Conservation (phyloP, 2,329 filamentous ascomycete genomes). For the Lachnellula arida region DNA sequence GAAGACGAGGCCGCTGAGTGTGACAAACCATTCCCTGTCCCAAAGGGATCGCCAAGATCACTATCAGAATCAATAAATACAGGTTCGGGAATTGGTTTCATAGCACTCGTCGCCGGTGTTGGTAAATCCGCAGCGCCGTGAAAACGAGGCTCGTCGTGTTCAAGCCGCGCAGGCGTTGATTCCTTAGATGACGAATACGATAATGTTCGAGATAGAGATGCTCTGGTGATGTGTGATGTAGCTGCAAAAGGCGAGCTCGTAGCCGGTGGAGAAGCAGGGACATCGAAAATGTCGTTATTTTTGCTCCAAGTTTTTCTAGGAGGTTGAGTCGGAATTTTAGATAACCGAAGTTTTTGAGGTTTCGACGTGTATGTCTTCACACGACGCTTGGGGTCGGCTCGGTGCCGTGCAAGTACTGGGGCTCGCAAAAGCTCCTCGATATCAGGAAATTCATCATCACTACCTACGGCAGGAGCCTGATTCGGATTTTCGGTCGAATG, state of each 20-base stretch:
- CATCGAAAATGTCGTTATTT: constrained; percentile 29
- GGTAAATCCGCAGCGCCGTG: constrained; percentile 13
- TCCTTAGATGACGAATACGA: constrained; percentile 18
- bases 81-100: constrained; percentile 14
- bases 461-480: constrained; percentile 3
- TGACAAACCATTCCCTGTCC: constrained; percentile 7
- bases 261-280: constrained; percentile 37
- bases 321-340: constrained; percentile 19
- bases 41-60: constrained; percentile 23
- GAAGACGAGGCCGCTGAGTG: constrained; percentile 19
- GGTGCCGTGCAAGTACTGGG: background rate
- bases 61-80: constrained; percentile 17
- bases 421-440: constrained; percentile 23
- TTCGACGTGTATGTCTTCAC: constrained; percentile 23
- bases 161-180: constrained; percentile 11
- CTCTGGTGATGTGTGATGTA: background rate
- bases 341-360: constrained; percentile 23
- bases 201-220: constrained; percentile 11
- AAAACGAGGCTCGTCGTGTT: constrained; percentile 5
- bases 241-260: constrained; percentile 33
- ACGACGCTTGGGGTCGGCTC: constrained; percentile 1
- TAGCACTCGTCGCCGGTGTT: constrained; percentile 30
- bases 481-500: background rate
- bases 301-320: background rate
- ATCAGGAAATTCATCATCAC: constrained; percentile 30